phyloP scores from a whole-genome alignment of 225 moss, liverwort and hornwort genomes.

The Pseudisothecium myosuroides region DNA sequence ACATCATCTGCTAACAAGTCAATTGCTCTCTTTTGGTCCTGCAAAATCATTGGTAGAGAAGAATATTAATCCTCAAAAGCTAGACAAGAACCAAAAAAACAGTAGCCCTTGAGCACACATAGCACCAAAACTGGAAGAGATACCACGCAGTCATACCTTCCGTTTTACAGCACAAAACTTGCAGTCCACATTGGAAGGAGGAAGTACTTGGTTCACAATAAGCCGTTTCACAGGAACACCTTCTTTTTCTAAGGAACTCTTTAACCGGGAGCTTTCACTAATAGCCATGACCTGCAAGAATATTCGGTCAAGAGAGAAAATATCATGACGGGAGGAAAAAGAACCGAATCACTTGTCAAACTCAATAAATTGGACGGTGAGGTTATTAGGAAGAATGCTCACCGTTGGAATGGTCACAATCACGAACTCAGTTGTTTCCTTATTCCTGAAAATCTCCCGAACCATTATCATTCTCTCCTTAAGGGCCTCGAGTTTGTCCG shows the following conservation, averaged over 20 bases:
- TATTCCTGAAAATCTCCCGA: conserved; percentile 81
- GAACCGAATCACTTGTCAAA: neutral
- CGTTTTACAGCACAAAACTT: conserved; percentile 88
- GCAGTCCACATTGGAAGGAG: conserved; percentile 78
- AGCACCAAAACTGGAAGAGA: neutral
- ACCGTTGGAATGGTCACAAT: conserved; percentile 95
- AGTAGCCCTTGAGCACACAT: neutral
- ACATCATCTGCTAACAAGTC: conserved; percentile 50
- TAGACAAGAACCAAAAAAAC: neutral
- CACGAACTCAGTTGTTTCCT: conserved; percentile 85
- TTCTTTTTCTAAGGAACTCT: conserved; percentile 68
- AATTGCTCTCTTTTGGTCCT: conserved; percentile 81
- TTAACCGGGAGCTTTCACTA: conserved; percentile 76
- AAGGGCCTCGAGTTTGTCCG: conserved; percentile 69
- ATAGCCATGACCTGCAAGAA: conserved; percentile 72
- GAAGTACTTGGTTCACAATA: conserved; percentile 80
- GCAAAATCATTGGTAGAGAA: conserved; percentile 3
- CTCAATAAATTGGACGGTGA: neutral
- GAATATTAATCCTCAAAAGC: neutral
- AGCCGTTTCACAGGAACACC: conserved; percentile 77
- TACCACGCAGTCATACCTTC: conserved; percentile 35
- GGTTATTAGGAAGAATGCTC: neutral
- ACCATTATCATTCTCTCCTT: conserved; percentile 93
- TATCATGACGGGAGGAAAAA: neutral
- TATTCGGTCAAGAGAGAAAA: neutral